Evolutionary conservation across 2,329 filamentous ascomycete genomes (phyloP).

Genomic region (Fusarium pseudograminearum): DNA sequence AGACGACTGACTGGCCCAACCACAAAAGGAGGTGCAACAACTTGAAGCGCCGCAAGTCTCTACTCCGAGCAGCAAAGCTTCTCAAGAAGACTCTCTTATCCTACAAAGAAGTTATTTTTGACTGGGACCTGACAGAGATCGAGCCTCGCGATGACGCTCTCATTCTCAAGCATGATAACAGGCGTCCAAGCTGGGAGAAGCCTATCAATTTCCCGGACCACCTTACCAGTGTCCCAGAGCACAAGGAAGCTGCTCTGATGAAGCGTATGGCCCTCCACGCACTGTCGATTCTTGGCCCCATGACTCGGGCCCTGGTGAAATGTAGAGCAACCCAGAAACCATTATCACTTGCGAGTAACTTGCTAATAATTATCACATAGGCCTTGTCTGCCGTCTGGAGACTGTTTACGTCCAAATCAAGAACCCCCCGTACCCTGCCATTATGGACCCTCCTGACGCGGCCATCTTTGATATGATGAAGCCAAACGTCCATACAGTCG

Average conservation of each 20-base stretch:
- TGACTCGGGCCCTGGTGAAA: conserved; percentile 18
- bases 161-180: conserved; percentile 2
- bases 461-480: neutral
- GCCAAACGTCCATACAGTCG: neutral
- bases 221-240: conserved; percentile 7
- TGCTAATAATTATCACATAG: conserved; percentile 6
- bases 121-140: conserved; percentile 10
- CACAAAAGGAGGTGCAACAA: conserved; percentile 24
- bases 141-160: conserved; percentile 3
- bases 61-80: conserved; percentile 11
- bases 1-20: conserved; percentile 8
- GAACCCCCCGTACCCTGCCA: conserved; percentile 12
- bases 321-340: neutral
- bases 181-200: neutral
- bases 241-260: conserved; percentile 22
- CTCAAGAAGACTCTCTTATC: conserved; percentile 24
- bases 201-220: conserved; percentile 11
- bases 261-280: neutral
- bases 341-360: too few relatives aligned
- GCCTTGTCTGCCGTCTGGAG: conserved; percentile 3
- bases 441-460: conserved; percentile 10
- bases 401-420: neutral
- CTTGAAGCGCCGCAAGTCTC: conserved; percentile 12
- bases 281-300: conserved; percentile 15
- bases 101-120: conserved; percentile 18